Evolutionary conservation across 1,284 basidiomycete species (phyloP), one percentile per base, ranked within the genome.

Genomic region (Stereum hirsutum): DNA sequence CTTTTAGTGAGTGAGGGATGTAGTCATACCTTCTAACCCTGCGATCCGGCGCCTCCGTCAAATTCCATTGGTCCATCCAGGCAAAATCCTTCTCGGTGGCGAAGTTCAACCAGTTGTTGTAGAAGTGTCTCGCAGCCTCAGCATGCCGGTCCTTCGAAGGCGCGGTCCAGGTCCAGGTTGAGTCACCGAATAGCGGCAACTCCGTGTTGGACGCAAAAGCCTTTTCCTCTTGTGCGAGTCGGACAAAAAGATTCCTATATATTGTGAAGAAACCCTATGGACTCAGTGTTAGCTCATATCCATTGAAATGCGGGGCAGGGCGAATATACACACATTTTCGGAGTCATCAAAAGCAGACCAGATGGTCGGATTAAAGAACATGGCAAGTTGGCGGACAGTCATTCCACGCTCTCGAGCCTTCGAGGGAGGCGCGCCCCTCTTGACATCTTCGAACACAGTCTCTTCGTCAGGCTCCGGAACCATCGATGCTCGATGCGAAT

Each of bases 401-500:
- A 93, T 69, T 0, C 92, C 93, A 21, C 88, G 76, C 57, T 86
- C 88, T 19, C 81, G 78, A 2, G 76, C 72, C 36, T 76, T 73
- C n/a, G 85, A 66, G 14, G 79, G 71, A 26, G 81, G 72, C 17
- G 72, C 72, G 24, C 91, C 92, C 39, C 66, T 75, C 42, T 79
- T 75, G 49, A 96, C 86, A 53, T 93, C 88, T 49, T 93, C 82
- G 54, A 90, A 90, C 4, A 94, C 78, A 8, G 78, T 81, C 44
- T 84, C 74, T 17, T 78, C 85, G 58, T 94, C 91, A 32, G 87
- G 82, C 53, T 89, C 86, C 1, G 89, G 87, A 10, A 74, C 72
- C 6, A 92, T 70, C n/a, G 87, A 85, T 26, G 90, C 84, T 36
- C 89, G 78, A 60, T 98, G 94, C n/a, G 82, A 82, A 61, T 99